A percentile compares a stretch with the other conserved stretches of the same genome.
phyloP scores from a whole-genome alignment of 139 green algal species.

The Chlorella sp. region DNA sequence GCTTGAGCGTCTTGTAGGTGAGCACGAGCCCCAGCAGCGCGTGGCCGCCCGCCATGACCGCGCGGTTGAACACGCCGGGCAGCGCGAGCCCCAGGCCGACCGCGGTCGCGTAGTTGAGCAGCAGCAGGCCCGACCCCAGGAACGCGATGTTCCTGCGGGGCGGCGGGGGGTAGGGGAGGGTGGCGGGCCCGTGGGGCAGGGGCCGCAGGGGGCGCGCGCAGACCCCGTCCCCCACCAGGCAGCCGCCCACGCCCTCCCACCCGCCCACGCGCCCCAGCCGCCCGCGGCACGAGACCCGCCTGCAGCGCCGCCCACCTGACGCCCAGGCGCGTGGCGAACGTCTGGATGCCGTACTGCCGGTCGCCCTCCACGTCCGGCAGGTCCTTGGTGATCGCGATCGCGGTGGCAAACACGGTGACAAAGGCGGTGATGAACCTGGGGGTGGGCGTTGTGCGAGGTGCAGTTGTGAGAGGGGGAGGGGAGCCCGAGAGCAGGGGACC shows the following conservation, averaged over 20 bases:
- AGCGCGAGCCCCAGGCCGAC: constrained; percentile 64
- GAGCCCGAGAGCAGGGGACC: constrained; percentile 10
- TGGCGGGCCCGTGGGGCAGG: no score
- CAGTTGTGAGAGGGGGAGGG: background rate
- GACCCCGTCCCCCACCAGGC: no score
- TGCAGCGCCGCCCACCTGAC: constrained; percentile 38
- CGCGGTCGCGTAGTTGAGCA: constrained; percentile 90
- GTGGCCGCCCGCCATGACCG: constrained; percentile 87
- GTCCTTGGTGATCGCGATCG: constrained; percentile 99
- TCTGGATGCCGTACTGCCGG: constrained; percentile 85
- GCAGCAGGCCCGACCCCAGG: constrained; percentile 74
- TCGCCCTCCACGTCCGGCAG: constrained; percentile 97
- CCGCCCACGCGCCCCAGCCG: no score
- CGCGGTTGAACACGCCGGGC: constrained; percentile 61
- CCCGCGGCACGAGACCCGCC: no score
- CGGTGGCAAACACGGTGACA: constrained; percentile 95
- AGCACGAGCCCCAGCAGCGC: constrained; percentile 64
- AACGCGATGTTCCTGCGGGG: constrained; percentile 51
- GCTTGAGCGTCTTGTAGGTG: constrained; percentile 49
- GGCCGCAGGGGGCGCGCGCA: no score
- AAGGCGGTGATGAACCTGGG: constrained; percentile 97
- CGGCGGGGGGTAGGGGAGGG: background rate
- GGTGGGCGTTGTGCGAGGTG: no score
- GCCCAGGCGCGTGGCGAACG: constrained; percentile 91
- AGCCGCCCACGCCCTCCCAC: no score